Evolutionary conservation across 106 monocot species (phyloP).

Genomic region (Apostasia shenzhenica): DNA sequence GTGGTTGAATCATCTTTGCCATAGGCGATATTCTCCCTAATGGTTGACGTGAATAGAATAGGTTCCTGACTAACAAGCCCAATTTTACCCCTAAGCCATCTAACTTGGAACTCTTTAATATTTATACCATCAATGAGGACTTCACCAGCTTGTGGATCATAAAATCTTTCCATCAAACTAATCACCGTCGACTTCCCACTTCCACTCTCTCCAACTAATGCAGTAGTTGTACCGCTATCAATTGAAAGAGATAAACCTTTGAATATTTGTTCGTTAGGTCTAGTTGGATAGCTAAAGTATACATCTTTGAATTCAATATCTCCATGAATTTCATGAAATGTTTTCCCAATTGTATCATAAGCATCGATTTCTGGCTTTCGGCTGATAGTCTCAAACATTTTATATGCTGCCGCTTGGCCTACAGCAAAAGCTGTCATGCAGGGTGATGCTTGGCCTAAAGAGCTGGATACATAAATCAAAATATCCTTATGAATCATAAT

Average conservation of each 20-base stretch:
- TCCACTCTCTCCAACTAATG: conserved; percentile 49
- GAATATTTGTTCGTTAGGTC: conserved; percentile 55
- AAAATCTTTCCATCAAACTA: conserved; percentile 45
- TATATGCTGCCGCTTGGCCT: conserved; percentile 58
- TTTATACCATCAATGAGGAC: conserved; percentile 38
- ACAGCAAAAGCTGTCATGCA: conserved; percentile 48
- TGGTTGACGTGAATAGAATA: conserved; percentile 29
- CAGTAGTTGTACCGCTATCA: conserved; percentile 23
- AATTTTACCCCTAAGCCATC: conserved; percentile 45
- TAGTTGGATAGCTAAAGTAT: conserved; percentile 55
- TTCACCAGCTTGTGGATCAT: conserved; percentile 34
- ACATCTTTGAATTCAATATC: conserved; percentile 54
- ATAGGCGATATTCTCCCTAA: conserved; percentile 38
- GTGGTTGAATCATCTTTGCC: conserved; percentile 35
- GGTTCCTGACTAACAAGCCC: conserved; percentile 54
- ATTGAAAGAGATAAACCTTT: conserved; percentile 37
- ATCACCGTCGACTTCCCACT: conserved; percentile 49
- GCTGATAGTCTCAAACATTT: conserved; percentile 67
- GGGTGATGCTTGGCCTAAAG: conserved; percentile 42
- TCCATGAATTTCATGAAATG: conserved; percentile 31
- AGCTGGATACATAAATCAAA: conserved; percentile 15
- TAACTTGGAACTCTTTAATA: conserved; percentile 36
- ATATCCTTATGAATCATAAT: too few relatives aligned
- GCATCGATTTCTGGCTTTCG: conserved; percentile 55
- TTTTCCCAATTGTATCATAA: conserved; percentile 32